Conservation (phyloP, 1,139 yeast species). For the Taphrina confusa region DNA sequence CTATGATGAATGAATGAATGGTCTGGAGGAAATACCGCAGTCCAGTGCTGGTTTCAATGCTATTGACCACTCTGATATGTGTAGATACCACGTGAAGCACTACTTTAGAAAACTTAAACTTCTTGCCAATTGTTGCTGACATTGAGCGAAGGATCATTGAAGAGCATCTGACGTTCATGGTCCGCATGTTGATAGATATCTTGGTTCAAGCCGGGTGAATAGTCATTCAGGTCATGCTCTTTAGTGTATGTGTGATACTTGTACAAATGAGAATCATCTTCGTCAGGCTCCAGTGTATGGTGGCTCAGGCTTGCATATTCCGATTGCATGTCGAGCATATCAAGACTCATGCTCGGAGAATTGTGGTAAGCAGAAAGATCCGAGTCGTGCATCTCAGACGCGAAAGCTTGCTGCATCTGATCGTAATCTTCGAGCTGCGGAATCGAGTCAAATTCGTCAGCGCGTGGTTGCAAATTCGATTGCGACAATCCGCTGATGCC, state of each 20-base stretch:
- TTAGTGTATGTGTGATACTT: slow-evolving; percentile 10
- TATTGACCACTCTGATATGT: too few relatives aligned
- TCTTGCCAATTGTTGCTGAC: slow-evolving; percentile 12
- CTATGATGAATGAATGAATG: too few relatives aligned
- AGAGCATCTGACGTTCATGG: slow-evolving; percentile 20
- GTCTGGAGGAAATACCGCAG: too few relatives aligned
- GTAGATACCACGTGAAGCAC: too few relatives aligned
- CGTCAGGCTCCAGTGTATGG: background rate
- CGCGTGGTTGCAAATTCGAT: background rate
- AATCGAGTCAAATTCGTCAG: background rate
- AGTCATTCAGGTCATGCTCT: slow-evolving; percentile 12
- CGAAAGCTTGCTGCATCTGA: slow-evolving; percentile 4
- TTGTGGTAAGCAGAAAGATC: slow-evolving; percentile 5
- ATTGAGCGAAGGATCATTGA: slow-evolving; percentile 5
- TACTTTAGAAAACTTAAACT: slow-evolving; percentile 3
- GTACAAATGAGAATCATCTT: slow-evolving; percentile 4
- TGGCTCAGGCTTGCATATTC: background rate
- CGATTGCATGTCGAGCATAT: slow-evolving; percentile 13
- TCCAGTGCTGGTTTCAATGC: too few relatives aligned
- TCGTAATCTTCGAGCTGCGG: slow-evolving; percentile 14
- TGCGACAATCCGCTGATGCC: background rate
- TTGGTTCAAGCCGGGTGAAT: slow-evolving; percentile 14
- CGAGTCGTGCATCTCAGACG: slow-evolving; percentile 2
- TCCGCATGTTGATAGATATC: slow-evolving; percentile 16
- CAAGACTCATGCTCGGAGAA: slow-evolving; percentile 5